Evolutionary conservation across 768 basidiomycete species (phyloP), one percentile per base, ranked within the genome.

Genomic region (Lentinula lateritia): DNA sequence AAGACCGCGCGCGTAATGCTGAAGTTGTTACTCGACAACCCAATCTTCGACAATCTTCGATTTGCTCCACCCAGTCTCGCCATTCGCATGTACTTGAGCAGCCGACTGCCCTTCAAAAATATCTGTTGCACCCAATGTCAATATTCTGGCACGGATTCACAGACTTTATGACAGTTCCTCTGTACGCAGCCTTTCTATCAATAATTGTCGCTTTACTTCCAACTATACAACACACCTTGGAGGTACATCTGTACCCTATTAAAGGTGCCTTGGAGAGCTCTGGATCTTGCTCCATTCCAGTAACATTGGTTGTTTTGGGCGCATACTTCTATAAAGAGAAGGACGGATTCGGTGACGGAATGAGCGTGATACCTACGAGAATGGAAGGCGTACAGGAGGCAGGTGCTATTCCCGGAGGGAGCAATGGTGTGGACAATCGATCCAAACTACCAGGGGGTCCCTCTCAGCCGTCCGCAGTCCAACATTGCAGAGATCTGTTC

Each of bases 241-340:
- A 88, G 28, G 72, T 78, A 5, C 83, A 87, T 64, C 76, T 91
- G 72, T 78, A 76, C 39, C 85, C 89, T 0, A 70, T 93, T 62
- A 89, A 85, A 67, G 83, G 86, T 34, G 88, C 92, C 0, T 72
- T 95, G 53, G 78, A 75, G 1, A 75, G 77, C 12, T 86, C 88
- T 0, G 92, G 93, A 1, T 85, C 80, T 62, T 93, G 92, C 63
- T 87, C 89, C 9, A 88, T 98, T 63, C 96, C 95, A 0, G 69
- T 98, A 32, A 98, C 95, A 2, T 77, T 97, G 28, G 81, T 98
- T 60, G 93, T 97, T 6, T 86, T 98, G 46, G 95, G 95, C 10
- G 94, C 91, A 13, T 98, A 95, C 78, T 96, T 96, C 74, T 89
- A 86, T 71, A 76, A 76, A 0, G 60, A 41, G 50, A 41, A 34